phyloP scores from a whole-genome alignment of 2,329 filamentous ascomycete species.

The Curvularia verruculosa region DNA sequence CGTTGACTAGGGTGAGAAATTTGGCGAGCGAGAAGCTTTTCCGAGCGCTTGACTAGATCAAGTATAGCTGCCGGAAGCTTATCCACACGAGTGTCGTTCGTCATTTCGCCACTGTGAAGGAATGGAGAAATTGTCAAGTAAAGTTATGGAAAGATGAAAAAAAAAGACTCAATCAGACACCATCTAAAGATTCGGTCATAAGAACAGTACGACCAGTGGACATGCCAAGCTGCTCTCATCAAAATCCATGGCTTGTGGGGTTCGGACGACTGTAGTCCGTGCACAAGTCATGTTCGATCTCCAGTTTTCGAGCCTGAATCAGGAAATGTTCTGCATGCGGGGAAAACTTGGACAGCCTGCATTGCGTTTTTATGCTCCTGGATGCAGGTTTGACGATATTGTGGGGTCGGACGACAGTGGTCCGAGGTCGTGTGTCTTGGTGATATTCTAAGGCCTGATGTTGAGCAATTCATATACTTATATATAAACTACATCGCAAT shows the following conservation, averaged over 20 bases:
- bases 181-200: not conserved
- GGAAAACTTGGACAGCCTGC: conserved; percentile 9
- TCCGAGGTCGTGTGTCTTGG: conserved; percentile 17
- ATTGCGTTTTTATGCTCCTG: conserved; percentile 3
- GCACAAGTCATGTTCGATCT: conserved; percentile 14
- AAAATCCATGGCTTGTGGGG: conserved; percentile 12
- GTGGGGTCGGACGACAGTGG: conserved; percentile 24
- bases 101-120: conserved; percentile 10
- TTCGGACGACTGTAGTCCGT: conserved; percentile 32
- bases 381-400: conserved; percentile 9
- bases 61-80: conserved; percentile 20
- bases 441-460: conserved; percentile 5
- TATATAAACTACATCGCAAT: not conserved
- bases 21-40: conserved; percentile 29
- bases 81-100: conserved; percentile 15
- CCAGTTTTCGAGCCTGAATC: conserved; percentile 9
- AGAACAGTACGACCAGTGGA: not conserved
- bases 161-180: not conserved
- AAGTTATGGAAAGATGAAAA: not conserved
- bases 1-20: conserved; percentile 26
- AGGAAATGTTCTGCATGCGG: conserved; percentile 18
- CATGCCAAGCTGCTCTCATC: not conserved
- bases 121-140: not conserved
- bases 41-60: conserved; percentile 27
- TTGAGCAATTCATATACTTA: conserved; percentile 13